Percentiles rank a stretch among this genome's conserved stretches.
Conservation (phyloP, 2,329 filamentous ascomycete species). For the Phyllosticta paracitricarpa region DNA sequence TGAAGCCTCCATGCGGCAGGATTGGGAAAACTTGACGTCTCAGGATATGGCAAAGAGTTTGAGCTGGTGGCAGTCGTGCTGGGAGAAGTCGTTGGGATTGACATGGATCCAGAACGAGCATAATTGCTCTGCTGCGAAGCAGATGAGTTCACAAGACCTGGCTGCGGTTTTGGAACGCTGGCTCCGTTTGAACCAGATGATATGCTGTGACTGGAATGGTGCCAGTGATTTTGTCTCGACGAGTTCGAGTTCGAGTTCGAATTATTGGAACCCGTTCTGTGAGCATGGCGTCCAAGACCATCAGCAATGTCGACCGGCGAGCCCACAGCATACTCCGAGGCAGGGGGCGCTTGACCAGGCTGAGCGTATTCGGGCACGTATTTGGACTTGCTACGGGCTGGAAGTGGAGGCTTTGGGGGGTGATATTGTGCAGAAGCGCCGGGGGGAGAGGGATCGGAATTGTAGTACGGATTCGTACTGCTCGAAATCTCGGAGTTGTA, state of each 20-base stretch:
- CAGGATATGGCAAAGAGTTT: not conserved
- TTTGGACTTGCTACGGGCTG: not conserved
- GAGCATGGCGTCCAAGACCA: not conserved
- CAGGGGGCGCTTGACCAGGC: not conserved
- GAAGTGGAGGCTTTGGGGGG: not conserved
- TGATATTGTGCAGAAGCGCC: not conserved
- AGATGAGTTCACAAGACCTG: not conserved
- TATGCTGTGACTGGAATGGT: not conserved
- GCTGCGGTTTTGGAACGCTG: not conserved
- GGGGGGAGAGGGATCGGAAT: not conserved
- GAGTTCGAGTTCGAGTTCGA: not conserved
- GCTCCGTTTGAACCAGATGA: not conserved
- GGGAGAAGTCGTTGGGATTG: not conserved
- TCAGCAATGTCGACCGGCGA: not conserved
- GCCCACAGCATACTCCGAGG: not conserved
- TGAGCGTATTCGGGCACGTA: not conserved
- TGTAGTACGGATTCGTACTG: not conserved
- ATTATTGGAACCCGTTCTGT: not conserved
- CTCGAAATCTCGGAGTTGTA: not conserved
- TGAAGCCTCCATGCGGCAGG: not conserved
- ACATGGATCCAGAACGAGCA: not conserved
- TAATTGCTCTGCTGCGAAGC: not conserved
- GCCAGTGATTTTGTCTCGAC: not conserved
- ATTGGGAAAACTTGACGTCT: not conserved
- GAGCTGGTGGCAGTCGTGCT: not conserved